A percentile compares a stretch with the other conserved stretches of the same genome.
Conservation (phyloP, 352 stramenopile species). For the Pythium sp. region DNA sequence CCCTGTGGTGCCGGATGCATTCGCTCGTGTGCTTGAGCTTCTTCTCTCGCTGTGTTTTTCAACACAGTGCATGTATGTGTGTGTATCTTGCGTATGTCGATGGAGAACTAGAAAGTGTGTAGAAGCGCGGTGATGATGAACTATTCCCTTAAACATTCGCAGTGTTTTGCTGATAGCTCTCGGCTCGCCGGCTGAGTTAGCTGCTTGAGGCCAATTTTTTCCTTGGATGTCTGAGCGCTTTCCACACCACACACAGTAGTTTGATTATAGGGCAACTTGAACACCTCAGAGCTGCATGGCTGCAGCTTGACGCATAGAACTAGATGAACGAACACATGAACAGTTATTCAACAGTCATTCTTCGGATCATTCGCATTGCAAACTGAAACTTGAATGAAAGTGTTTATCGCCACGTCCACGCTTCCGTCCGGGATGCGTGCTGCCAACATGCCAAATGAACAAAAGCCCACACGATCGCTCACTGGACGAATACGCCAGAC, state of each 20-base stretch:
- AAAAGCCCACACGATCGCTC: too few species aligned
- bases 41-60: constrained; percentile 5
- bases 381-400: background rate
- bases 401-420: background rate
- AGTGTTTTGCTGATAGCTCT: constrained; percentile 33
- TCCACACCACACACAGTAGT: background rate
- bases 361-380: background rate
- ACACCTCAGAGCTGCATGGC: background rate
- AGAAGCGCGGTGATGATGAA: constrained; percentile 71
- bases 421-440: too few species aligned
- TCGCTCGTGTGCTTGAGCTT: background rate
- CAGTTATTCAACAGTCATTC: background rate
- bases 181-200: constrained; percentile 57
- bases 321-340: too few species aligned
- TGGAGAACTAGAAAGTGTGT: background rate
- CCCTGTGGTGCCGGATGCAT: background rate
- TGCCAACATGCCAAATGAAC: too few species aligned
- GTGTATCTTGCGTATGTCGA: background rate
- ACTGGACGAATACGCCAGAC: too few species aligned
- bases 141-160: constrained; percentile 84
- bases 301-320: too few species aligned
- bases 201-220: constrained; percentile 55
- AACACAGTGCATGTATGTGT: background rate
- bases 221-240: constrained; percentile 46
- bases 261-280: background rate